These are phyloP conservation scores for Zymoseptoria tritici DNA, from an alignment of 2,329 filamentous ascomycete genomes.

Conservation along the genomic window DNA sequence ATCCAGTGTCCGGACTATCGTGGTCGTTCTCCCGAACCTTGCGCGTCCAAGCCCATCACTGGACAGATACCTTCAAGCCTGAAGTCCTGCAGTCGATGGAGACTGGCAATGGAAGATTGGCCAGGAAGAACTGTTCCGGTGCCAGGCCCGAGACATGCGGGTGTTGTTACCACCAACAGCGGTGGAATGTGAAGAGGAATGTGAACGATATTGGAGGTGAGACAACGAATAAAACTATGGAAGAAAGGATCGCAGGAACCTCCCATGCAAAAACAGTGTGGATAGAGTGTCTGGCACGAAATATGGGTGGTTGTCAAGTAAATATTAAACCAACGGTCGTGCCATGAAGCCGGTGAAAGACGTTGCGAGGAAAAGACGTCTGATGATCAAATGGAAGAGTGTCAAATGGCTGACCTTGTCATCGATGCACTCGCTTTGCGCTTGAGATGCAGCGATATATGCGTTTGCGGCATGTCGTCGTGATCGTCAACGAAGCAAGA, in stretches of 20 bases:
- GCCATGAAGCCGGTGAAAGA: conserved; percentile 2
- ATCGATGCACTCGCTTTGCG: neutral
- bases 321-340: conserved; percentile 2
- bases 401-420: neutral
- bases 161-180: neutral
- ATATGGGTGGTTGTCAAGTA: conserved; percentile 3
- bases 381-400: neutral
- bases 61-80: neutral
- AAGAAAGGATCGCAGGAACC: neutral
- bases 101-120: neutral
- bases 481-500: neutral
- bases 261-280: neutral
- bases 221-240: neutral
- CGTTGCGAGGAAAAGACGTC: conserved; percentile 4
- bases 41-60: conserved; percentile 3
- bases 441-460: neutral
- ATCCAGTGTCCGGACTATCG: conserved; percentile 2
- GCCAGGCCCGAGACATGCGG: neutral
- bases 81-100: neutral
- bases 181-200: neutral
- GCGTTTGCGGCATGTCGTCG: neutral
- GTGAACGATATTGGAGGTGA: neutral
- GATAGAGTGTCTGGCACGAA: neutral
- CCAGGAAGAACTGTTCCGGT: neutral
- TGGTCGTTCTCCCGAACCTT: conserved; percentile 2